These are phyloP conservation scores for Drechslerella coelobrocha DNA, from an alignment of 2,329 filamentous ascomycete genomes.

Conservation along the genomic window DNA sequence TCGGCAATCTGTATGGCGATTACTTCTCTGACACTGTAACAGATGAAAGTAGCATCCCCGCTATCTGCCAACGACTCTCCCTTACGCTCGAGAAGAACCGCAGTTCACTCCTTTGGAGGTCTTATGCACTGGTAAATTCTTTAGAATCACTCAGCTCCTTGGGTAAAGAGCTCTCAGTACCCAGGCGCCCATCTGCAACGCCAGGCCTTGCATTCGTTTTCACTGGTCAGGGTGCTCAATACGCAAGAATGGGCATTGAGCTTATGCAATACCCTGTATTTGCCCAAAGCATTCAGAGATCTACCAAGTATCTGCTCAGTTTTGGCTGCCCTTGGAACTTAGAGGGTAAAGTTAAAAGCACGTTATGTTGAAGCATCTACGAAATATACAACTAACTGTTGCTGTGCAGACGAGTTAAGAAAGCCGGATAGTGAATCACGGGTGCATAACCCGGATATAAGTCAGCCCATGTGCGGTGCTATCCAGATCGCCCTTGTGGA, in stretches of 20 bases:
- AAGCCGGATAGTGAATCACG: neutral
- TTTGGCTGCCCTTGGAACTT: slow-evolving; percentile 25
- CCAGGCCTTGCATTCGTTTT: slow-evolving; percentile 56
- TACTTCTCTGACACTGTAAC: neutral
- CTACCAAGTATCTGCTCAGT: slow-evolving; percentile 4
- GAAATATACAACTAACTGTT: neutral
- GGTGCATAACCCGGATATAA: slow-evolving; percentile 58
- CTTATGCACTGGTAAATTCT: slow-evolving; percentile 15
- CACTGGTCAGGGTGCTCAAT: slow-evolving; percentile 62
- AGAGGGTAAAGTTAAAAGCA: slow-evolving; percentile 9
- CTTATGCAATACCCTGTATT: slow-evolving; percentile 32
- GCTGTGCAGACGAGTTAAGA: slow-evolving; percentile 11
- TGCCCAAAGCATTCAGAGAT: slow-evolving; percentile 12
- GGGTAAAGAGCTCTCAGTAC: neutral
- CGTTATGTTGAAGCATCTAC: no score
- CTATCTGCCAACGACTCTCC: neutral
- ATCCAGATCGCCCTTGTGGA: slow-evolving; percentile 64
- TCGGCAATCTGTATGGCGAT: slow-evolving; percentile 1
- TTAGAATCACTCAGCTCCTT: neutral
- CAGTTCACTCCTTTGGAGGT: slow-evolving; percentile 11
- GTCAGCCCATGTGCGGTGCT: slow-evolving; percentile 65
- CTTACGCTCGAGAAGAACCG: slow-evolving; percentile 3
- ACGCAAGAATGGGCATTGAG: slow-evolving; percentile 59
- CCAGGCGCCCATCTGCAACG: slow-evolving; percentile 5
- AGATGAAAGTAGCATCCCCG: neutral